Conservation (phyloP, 108 stramenopile species). For the Phaeodactylum tricornutum region DNA sequence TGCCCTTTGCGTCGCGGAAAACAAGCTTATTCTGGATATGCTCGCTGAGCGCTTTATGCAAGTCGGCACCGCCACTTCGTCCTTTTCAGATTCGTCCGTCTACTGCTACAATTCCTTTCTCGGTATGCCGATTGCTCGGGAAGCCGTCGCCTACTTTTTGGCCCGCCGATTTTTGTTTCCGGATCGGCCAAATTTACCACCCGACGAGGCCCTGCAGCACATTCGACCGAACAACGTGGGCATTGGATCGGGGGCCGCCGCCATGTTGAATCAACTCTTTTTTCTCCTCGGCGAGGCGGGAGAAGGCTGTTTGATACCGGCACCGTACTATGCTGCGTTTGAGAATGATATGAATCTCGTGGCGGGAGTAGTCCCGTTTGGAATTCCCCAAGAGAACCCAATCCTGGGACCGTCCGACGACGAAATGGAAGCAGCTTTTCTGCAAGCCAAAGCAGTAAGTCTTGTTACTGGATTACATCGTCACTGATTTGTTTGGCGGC, state of each 20-base stretch:
- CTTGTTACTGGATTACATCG: too few species aligned
- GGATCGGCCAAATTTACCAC: constrained; percentile 1
- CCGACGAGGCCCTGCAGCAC: constrained; percentile 38
- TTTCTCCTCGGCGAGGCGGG: constrained; percentile 64
- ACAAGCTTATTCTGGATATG: constrained; percentile 64
- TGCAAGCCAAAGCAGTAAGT: constrained; percentile 19
- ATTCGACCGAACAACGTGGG: constrained; percentile 61
- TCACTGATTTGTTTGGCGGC: not conserved
- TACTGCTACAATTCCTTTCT: constrained; percentile 75
- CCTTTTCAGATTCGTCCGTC: constrained; percentile 62
- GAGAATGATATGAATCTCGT: constrained; percentile 68
- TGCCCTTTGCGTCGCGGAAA: constrained; percentile 72
- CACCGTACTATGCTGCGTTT: constrained; percentile 92
- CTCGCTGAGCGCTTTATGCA: constrained; percentile 58
- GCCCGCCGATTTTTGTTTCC: constrained; percentile 36
- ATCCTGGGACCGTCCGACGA: constrained; percentile 46
- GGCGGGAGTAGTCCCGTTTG: constrained; percentile 56
- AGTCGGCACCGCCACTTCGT: constrained; percentile 43
- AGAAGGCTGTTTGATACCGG: constrained; percentile 84
- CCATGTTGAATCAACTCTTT: constrained; percentile 56
- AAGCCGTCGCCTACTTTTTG: constrained; percentile 79
- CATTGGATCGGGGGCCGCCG: constrained; percentile 58
- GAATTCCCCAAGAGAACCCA: constrained; percentile 43
- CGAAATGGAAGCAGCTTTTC: constrained; percentile 57
- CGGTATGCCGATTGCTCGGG: constrained; percentile 57